Evolutionary conservation across 164 flowering plant genomes (phyloP).

Genomic region (Aristolochia contorta): DNA sequence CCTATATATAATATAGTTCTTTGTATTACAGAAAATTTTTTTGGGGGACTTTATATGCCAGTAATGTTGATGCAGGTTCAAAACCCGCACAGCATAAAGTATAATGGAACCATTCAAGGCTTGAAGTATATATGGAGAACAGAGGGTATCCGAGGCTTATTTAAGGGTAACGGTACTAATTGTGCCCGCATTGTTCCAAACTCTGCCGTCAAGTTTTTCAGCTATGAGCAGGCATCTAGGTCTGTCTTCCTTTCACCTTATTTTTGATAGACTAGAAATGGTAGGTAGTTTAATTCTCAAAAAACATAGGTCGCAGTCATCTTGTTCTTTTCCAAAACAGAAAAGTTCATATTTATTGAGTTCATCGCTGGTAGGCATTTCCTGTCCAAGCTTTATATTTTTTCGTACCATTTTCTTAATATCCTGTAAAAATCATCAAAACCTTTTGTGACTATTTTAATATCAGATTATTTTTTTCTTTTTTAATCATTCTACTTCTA

Average conservation of each 20-base stretch:
- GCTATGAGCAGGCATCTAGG: slow-evolving; percentile 96
- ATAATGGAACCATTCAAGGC: slow-evolving; percentile 91
- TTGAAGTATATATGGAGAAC: slow-evolving; percentile 87
- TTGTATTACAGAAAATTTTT: too few species aligned
- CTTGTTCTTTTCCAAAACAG: not conserved
- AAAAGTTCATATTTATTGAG: not conserved
- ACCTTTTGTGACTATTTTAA: too few species aligned
- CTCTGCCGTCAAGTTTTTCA: slow-evolving; percentile 95
- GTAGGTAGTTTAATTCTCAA: too few species aligned
- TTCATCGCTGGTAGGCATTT: not conserved
- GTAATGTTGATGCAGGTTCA: slow-evolving; percentile 55
- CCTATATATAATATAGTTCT: too few species aligned
- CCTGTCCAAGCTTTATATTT: too few species aligned
- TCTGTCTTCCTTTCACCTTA: slow-evolving; percentile 17
- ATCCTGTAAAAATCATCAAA: too few species aligned
- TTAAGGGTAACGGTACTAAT: slow-evolving; percentile 95
- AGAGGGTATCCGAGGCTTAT: slow-evolving; percentile 86
- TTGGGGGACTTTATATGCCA: too few species aligned
- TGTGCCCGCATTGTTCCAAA: slow-evolving; percentile 97
- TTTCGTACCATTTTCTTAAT: too few species aligned
- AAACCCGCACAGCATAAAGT: slow-evolving; percentile 81
- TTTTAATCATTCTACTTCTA: too few species aligned
- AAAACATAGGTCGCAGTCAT: too few species aligned
- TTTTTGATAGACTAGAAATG: not conserved
- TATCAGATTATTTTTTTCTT: too few species aligned